phyloP scores from a whole-genome alignment of 2,329 filamentous ascomycete species.

The Colletotrichum sp. region DNA sequence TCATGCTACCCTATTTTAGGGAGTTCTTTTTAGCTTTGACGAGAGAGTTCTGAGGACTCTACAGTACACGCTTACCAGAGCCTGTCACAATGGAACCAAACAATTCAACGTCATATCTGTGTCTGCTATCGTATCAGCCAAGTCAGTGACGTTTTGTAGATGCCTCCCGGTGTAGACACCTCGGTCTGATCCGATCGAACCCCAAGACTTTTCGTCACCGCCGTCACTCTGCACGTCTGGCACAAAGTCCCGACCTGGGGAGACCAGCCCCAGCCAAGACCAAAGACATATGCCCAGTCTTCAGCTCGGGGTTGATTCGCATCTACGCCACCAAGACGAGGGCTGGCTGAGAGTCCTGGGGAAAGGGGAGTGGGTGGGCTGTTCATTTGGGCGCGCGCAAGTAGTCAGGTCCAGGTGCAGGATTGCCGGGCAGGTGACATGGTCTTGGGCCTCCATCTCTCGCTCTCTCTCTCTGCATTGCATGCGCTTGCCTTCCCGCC shows the following conservation, averaged over 20 bases:
- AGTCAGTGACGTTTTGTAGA: neutral
- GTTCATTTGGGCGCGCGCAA: neutral
- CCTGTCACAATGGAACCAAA: neutral
- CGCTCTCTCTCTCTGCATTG: neutral
- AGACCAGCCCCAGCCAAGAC: neutral
- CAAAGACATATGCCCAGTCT: neutral
- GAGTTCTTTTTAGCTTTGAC: neutral
- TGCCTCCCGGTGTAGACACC: neutral
- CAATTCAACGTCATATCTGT: neutral
- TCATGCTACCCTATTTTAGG: neutral
- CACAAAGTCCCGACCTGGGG: neutral
- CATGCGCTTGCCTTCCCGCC: neutral
- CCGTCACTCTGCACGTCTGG: neutral
- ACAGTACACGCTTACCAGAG: constrained; percentile 7
- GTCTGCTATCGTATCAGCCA: neutral
- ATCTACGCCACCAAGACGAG: neutral
- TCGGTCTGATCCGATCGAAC: constrained; percentile 13
- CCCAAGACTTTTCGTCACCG: neutral
- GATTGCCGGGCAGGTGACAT: neutral
- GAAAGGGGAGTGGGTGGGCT: neutral
- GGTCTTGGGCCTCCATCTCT: neutral
- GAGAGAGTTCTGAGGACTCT: neutral
- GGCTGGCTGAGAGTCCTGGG: neutral
- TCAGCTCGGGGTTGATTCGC: neutral
- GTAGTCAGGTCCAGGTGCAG: neutral